Evolutionary conservation across 2,329 filamentous ascomycete genomes (phyloP).

Genomic region (Tolypocladium ovalisporum): DNA sequence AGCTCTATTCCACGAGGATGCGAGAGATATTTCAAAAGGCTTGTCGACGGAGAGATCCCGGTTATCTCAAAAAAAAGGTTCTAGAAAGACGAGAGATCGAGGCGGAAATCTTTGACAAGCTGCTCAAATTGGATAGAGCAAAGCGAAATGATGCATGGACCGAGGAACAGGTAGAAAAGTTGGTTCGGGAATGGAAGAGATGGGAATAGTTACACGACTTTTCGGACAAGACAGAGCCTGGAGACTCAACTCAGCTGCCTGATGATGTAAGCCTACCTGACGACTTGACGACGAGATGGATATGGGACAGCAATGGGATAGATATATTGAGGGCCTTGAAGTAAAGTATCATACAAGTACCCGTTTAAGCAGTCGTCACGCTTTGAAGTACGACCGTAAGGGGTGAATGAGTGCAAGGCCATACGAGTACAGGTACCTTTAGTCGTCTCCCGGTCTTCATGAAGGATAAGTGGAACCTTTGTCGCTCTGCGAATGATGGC

Average conservation of each 20-base stretch:
- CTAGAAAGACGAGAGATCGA: slow-evolving; percentile 51
- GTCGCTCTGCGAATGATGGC: background rate
- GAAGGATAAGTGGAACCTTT: no score
- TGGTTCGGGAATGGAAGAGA: slow-evolving; percentile 45
- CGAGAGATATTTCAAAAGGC: slow-evolving; percentile 58
- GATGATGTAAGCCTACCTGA: background rate
- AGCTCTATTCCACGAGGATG: slow-evolving; percentile 76
- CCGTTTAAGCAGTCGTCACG: no score
- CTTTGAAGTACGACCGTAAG: no score
- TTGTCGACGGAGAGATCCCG: slow-evolving; percentile 54
- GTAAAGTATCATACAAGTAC: background rate
- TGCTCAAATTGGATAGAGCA: slow-evolving; percentile 29
- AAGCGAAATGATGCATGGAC: slow-evolving; percentile 25
- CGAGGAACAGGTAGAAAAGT: slow-evolving; percentile 31
- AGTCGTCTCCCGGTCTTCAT: no score
- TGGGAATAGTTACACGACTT: slow-evolving; percentile 36
- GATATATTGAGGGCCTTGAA: background rate
- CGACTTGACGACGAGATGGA: slow-evolving; percentile 2
- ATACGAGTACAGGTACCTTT: no score
- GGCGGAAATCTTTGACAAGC: slow-evolving; percentile 43
- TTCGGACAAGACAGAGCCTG: background rate
- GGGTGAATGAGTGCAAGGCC: no score
- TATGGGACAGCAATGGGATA: background rate
- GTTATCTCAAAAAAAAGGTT: slow-evolving; percentile 46
- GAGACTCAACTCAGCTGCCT: no score